Base-by-base conservation (phyloP, 331 rosid species). In the Acacia concinna region DNA sequence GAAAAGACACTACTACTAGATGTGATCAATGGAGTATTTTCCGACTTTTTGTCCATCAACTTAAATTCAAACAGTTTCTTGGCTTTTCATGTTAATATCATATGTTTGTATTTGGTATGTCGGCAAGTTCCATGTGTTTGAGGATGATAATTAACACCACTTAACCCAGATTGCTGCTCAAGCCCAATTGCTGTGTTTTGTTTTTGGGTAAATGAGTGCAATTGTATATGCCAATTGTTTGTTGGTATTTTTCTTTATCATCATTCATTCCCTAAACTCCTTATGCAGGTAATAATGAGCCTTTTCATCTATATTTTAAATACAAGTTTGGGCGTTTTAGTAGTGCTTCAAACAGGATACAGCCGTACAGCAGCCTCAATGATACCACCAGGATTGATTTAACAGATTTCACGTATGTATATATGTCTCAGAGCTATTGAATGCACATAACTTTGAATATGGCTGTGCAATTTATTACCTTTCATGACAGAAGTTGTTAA, bases 321-420 rank as follows among this genome's bases (percentile, higher is more conserved):
- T 79, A 78, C 81, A 87, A 82, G 71, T 73, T 84, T 23, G 79
- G 82, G 79, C 25, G 57, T 77, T 76, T 86, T 74, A 70, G 75
- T 56, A 47, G 25, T 82, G 79, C 76, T 84, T 65, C 84, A 25
- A 82, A 84, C 78, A 81, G 38, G 59, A 20, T 54, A 11, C 89
- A 89, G 81, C 81, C 73, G 44, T 90, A 85, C 83, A 93, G 92
- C 85, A 86, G 76, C 84, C 51, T 32, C 70, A 78, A 12, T 68
- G 84, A 83, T 77, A 51, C 86, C 77, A 9, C 81, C 27, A 82
- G 78, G 77, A 82, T 88, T 30, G 96, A 95, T 82, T 87, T 88
- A 77, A 89, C 92, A 10, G 99, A 95, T 85, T 84, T 95, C 80
- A 93, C 99, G 94, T 95, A 89, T 87, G 97, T 78, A 63, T 70